Base-by-base conservation (phyloP, 192 early-diverging fungal species). In the Endogone sp. region DNA sequence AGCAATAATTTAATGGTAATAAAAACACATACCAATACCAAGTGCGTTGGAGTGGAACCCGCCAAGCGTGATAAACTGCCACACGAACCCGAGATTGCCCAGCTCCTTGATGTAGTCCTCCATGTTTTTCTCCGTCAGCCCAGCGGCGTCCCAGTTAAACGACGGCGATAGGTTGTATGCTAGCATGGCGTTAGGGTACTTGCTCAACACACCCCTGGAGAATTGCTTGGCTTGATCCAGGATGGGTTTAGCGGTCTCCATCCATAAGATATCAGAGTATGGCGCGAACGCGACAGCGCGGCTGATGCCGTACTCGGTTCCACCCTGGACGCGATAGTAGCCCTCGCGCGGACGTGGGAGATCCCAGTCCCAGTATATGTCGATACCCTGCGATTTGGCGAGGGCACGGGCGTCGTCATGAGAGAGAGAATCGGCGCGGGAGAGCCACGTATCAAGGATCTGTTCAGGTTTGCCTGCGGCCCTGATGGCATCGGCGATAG, bases 161-260 rank as follows among this genome's bases (percentile, higher is more conserved):
- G 93, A 95, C 25, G 97, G 97, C 44, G 91, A 94, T 62, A 98
- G 76, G 86, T 98, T 98, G 87, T 98, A 98, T 23, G 95, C 92
- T 29, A 98, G 88, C 89, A 93, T 90, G 64, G 89, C 82, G 37
- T 93, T 78, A 49, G 97, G 95, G 72, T 89, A 84, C 31, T 84
- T 86, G 66, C 85, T 79, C 65, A 85, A 86, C 20, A 98, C 95
- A 65, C 94, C 94, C 26, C 82, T 70, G 44, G 95, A 66, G 78
- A 98, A 98, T 82, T 96, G 88, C 73, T 90, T 86, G 67, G 97
- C 95, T 81, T 98, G 97, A 60, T 84, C 71, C 67, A 91, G 85
- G 69, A 97, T 96, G 29, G 97, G 97, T 74, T 90, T 94, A 80
- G 93, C 93, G 58, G 97, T 98, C 83, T 98, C 95, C 96, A 96